A percentile compares a stretch with the other conserved stretches of the same genome.
phyloP scores from a whole-genome alignment of 345 rosid species.

The Hypericum androsaemum region DNA sequence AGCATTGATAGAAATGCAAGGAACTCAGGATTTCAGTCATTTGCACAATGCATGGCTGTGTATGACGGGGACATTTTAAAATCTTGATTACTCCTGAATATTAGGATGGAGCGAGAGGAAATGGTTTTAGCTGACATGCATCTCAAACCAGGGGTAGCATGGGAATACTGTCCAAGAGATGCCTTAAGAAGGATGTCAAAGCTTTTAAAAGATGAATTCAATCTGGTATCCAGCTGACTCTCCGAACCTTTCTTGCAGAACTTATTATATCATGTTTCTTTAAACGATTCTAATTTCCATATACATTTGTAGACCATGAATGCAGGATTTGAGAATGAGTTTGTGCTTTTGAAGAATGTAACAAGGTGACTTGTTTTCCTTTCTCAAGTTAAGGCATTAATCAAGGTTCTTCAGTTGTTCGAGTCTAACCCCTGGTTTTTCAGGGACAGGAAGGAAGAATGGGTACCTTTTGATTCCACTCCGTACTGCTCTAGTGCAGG shows the following conservation, averaged over 20 bases:
- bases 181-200: conserved; percentile 59
- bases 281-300: neutral
- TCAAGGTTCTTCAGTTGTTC: conserved; percentile 2
- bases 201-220: conserved; percentile 70
- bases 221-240: conserved; percentile 42
- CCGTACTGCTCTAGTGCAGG: conserved; percentile 73
- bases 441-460: conserved; percentile 81
- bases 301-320: conserved; percentile 51
- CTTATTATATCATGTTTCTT: too few species aligned
- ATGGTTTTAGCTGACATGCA: conserved; percentile 96
- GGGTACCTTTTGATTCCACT: conserved; percentile 64
- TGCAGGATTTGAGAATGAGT: conserved; percentile 98
- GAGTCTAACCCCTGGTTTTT: conserved; percentile 9
- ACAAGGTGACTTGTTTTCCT: conserved; percentile 32
- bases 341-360: conserved; percentile 62
- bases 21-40: too few species aligned
- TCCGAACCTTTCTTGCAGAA: neutral
- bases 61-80: too few species aligned
- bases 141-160: conserved; percentile 66
- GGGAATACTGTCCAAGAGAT: conserved; percentile 97
- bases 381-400: neutral
- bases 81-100: conserved; percentile 4
- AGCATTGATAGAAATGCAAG: too few species aligned
- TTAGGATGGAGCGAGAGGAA: conserved; percentile 65
- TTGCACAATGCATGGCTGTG: too few species aligned